A percentile compares a stretch with the other conserved stretches of the same genome.
These are phyloP conservation scores for Pulveroboletus ravenelii DNA, from an alignment of 768 basidiomycete species.

Conservation along the genomic window DNA sequence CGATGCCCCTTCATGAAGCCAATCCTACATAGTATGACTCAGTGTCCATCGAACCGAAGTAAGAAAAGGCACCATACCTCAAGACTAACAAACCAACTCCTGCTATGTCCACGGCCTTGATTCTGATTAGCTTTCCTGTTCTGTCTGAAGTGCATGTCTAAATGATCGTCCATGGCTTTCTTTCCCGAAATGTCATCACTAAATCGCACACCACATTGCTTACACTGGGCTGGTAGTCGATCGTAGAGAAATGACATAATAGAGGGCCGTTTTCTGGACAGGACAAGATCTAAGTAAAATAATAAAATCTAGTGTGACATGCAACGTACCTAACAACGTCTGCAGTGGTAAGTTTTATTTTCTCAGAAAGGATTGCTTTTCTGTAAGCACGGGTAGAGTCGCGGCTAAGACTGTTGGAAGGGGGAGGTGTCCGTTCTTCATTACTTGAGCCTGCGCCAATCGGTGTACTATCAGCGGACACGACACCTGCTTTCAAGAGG, in stretches of 20 bases:
- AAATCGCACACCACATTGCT: constrained; percentile 90
- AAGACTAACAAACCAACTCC: constrained; percentile 82
- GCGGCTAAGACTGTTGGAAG: constrained; percentile 35
- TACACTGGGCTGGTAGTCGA: constrained; percentile 78
- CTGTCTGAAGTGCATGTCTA: constrained; percentile 95
- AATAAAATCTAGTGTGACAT: neutral
- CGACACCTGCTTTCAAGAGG: constrained; percentile 75
- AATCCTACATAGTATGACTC: constrained; percentile 56
- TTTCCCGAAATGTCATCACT: constrained; percentile 67
- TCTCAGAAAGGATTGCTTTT: constrained; percentile 52
- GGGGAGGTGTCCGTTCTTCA: constrained; percentile 29
- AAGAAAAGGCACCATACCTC: constrained; percentile 54
- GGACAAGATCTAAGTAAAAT: constrained; percentile 10
- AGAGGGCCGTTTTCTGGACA: constrained; percentile 44
- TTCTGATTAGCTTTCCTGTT: constrained; percentile 80
- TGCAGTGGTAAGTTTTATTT: constrained; percentile 57
- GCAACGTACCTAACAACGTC: constrained; percentile 65
- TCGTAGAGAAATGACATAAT: constrained; percentile 68
- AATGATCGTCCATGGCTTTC: constrained; percentile 76
- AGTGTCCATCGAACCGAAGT: constrained; percentile 8
- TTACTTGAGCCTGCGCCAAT: constrained; percentile 39
- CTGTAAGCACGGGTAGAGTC: constrained; percentile 57
- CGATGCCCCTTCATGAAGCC: constrained; percentile 66
- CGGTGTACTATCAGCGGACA: constrained; percentile 52
- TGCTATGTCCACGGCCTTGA: constrained; percentile 77